These are phyloP conservation scores for Desmodesmus armatus DNA, from an alignment of 139 green algal genomes.

Conservation along the genomic window DNA sequence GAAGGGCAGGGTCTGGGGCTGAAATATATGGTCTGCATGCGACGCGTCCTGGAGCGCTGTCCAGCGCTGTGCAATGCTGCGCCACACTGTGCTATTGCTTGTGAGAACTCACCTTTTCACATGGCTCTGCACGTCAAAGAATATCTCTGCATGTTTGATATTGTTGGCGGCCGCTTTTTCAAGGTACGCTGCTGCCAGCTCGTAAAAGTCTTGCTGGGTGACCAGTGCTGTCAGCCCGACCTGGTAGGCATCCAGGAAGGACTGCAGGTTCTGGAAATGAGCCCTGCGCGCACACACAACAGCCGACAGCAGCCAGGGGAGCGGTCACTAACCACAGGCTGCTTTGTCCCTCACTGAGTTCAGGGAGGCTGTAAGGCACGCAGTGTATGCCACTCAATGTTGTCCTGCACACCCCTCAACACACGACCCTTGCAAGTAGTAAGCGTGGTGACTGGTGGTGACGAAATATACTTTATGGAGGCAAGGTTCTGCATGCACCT, in stretches of 20 bases:
- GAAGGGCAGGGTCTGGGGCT: too few relatives aligned
- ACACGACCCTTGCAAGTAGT: too few relatives aligned
- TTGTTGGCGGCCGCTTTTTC: conserved; percentile 50
- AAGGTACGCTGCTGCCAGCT: conserved; percentile 58
- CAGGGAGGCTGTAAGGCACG: too few relatives aligned
- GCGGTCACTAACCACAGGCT: too few relatives aligned
- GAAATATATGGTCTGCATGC: too few relatives aligned
- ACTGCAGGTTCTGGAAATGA: conserved; percentile 41
- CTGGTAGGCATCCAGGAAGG: conserved; percentile 59
- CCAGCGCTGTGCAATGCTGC: not conserved
- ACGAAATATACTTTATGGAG: too few relatives aligned
- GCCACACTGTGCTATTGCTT: not conserved
- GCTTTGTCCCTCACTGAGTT: too few relatives aligned
- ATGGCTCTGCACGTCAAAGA: conserved; percentile 74
- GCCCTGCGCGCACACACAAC: not conserved
- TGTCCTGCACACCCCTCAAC: too few relatives aligned
- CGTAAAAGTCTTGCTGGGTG: conserved; percentile 58
- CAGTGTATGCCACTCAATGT: too few relatives aligned
- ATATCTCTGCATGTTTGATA: conserved; percentile 65
- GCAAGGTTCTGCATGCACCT: conserved; percentile 10
- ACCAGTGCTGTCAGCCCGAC: conserved; percentile 46
- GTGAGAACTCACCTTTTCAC: conserved; percentile 5
- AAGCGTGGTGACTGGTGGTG: too few relatives aligned
- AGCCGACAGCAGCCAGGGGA: not conserved
- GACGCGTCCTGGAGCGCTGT: too few relatives aligned